A percentile compares a stretch with the other conserved stretches of the same genome.
These are phyloP conservation scores for Fusarium longipes DNA, from an alignment of 2,329 filamentous ascomycete genomes.

Conservation along the genomic window DNA sequence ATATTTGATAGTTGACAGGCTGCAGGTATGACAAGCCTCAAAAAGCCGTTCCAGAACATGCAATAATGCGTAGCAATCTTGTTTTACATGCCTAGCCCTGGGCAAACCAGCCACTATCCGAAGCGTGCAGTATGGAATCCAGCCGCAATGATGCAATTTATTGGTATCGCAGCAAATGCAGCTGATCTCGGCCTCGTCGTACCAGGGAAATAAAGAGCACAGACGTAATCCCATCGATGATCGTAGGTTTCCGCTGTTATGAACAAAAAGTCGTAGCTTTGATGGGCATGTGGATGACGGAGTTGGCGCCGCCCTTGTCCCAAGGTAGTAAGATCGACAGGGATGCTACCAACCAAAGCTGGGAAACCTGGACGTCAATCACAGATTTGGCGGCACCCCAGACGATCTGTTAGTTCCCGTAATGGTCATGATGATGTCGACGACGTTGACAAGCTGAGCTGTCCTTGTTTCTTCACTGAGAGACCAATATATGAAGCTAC, in stretches of 20 bases:
- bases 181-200: background rate
- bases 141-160: slow-evolving; percentile 32
- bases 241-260: background rate
- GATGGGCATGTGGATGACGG: slow-evolving; percentile 28
- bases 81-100: background rate
- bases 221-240: slow-evolving; percentile 15
- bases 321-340: slow-evolving; percentile 20
- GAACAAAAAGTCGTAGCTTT: background rate
- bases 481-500: slow-evolving; percentile 23
- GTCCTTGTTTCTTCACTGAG: slow-evolving; percentile 2
- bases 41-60: background rate
- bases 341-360: slow-evolving; percentile 9
- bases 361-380: slow-evolving; percentile 16
- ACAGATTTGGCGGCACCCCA: slow-evolving; percentile 19
- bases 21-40: background rate
- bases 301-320: slow-evolving; percentile 23
- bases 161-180: background rate
- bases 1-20: background rate
- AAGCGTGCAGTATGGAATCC: background rate
- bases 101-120: background rate
- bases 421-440: slow-evolving; percentile 38
- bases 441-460: slow-evolving; percentile 3
- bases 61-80: slow-evolving; percentile 9
- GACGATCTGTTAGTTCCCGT: slow-evolving; percentile 25
- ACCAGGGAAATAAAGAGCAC: slow-evolving; percentile 6